Evolutionary conservation across 2,329 filamentous ascomycete genomes (phyloP).

Genomic region (Aspergillus sp.): DNA sequence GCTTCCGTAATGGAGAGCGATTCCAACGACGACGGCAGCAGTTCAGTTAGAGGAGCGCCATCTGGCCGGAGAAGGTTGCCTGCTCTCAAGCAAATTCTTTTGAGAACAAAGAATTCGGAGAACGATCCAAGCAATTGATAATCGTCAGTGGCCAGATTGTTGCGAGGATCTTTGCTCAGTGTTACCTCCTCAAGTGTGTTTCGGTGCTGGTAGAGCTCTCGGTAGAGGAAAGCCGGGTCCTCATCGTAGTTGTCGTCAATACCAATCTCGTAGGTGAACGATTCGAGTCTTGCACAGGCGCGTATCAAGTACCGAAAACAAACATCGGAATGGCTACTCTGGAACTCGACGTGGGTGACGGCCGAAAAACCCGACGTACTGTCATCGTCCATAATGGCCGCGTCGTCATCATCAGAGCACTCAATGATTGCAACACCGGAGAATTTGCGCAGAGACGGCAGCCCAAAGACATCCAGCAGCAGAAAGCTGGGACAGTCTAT

Average conservation of each 20-base stretch:
- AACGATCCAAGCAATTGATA: neutral
- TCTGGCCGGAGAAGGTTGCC: neutral
- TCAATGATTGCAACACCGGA: neutral
- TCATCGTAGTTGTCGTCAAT: too few species aligned
- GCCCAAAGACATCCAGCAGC: neutral
- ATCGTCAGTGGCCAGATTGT: neutral
- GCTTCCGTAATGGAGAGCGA: neutral
- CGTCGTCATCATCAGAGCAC: neutral
- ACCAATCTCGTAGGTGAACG: neutral
- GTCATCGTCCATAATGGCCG: too few species aligned
- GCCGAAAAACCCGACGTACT: neutral
- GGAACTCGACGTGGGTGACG: neutral
- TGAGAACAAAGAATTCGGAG: neutral
- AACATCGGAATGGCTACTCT: neutral
- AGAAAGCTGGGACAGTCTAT: too few species aligned
- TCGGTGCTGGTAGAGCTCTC: neutral
- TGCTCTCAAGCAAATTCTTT: neutral
- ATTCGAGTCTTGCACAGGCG: neutral
- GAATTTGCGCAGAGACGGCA: neutral
- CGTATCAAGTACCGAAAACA: neutral
- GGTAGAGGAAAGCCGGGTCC: neutral
- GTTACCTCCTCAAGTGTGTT: neutral
- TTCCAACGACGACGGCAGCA: neutral
- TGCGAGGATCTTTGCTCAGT: neutral
- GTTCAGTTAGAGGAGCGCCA: neutral